phyloP scores from a whole-genome alignment of 768 basidiomycete species.

The Mycena haematopus region DNA sequence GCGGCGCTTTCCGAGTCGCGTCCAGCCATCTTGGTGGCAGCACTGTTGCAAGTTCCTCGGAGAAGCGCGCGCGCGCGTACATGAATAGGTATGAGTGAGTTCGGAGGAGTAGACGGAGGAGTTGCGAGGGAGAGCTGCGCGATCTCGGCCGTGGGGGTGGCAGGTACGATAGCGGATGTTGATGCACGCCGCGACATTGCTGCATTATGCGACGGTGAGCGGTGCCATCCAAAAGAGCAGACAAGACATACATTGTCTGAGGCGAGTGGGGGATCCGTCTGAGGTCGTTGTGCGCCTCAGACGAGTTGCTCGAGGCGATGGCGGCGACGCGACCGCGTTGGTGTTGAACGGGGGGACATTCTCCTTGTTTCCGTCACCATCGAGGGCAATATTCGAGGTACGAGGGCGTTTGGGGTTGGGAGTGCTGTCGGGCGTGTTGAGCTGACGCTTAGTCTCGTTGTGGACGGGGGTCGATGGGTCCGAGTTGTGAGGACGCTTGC shows the following conservation, averaged over 20 bases:
- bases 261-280: constrained; percentile 48
- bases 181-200: constrained; percentile 57
- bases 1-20: constrained; percentile 66
- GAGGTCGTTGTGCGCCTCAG: constrained; percentile 43
- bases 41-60: constrained; percentile 70
- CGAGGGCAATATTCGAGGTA: constrained; percentile 48
- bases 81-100: constrained; percentile 54
- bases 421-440: constrained; percentile 66
- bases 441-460: constrained; percentile 45
- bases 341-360: constrained; percentile 70
- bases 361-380: constrained; percentile 76
- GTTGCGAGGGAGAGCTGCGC: constrained; percentile 56
- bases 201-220: constrained; percentile 35
- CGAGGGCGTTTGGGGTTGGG: constrained; percentile 72
- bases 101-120: constrained; percentile 67
- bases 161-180: constrained; percentile 48
- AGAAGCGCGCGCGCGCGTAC: constrained; percentile 72
- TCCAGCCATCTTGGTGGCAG: constrained; percentile 62
- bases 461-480: constrained; percentile 33
- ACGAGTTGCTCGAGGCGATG: constrained; percentile 26
- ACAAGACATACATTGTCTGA: constrained; percentile 50
- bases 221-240: constrained; percentile 4
- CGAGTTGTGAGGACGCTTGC: constrained; percentile 39
- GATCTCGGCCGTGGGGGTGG: constrained; percentile 53
- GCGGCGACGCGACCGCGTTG: constrained; percentile 38